Evolutionary conservation across 768 basidiomycete genomes (phyloP).

Genomic region (Russula sp.): DNA sequence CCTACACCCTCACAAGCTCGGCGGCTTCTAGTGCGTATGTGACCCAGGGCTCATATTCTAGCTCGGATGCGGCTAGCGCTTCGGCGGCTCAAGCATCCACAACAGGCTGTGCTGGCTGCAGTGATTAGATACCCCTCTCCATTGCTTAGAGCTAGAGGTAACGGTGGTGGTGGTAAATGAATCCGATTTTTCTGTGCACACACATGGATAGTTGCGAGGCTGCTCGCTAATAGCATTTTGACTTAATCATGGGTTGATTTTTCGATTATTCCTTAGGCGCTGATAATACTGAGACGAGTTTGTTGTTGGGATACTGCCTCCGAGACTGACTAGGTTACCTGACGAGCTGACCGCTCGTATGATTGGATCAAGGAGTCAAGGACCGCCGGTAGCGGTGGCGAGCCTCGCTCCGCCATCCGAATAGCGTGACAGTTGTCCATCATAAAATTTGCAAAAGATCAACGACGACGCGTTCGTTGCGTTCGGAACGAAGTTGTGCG

Average conservation of each 20-base stretch:
- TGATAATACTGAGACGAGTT: neutral
- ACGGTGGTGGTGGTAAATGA: neutral
- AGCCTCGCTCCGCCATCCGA: too few relatives aligned
- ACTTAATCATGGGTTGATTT: conserved; percentile 8
- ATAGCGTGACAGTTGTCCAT: too few relatives aligned
- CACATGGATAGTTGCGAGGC: neutral
- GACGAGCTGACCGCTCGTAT: too few relatives aligned
- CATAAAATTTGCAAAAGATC: too few relatives aligned
- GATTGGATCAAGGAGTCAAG: too few relatives aligned
- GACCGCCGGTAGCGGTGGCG: too few relatives aligned
- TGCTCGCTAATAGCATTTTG: conserved; percentile 3
- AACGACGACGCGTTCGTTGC: too few relatives aligned
- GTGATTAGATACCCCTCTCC: neutral
- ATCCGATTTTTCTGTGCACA: neutral
- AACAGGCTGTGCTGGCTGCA: conserved; percentile 14
- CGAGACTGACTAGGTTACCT: neutral
- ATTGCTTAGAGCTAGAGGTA: neutral
- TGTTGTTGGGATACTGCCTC: neutral
- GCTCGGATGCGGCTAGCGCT: conserved; percentile 12
- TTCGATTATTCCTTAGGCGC: conserved; percentile 6
- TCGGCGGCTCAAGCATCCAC: neutral
- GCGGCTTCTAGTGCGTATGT: conserved; percentile 35
- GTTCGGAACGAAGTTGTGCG: too few relatives aligned
- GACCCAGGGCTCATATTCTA: conserved; percentile 6
- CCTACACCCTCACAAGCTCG: conserved; percentile 29